phyloP scores from a whole-genome alignment of 2,329 filamentous ascomycete genomes.

The Aspergillus sp. region DNA sequence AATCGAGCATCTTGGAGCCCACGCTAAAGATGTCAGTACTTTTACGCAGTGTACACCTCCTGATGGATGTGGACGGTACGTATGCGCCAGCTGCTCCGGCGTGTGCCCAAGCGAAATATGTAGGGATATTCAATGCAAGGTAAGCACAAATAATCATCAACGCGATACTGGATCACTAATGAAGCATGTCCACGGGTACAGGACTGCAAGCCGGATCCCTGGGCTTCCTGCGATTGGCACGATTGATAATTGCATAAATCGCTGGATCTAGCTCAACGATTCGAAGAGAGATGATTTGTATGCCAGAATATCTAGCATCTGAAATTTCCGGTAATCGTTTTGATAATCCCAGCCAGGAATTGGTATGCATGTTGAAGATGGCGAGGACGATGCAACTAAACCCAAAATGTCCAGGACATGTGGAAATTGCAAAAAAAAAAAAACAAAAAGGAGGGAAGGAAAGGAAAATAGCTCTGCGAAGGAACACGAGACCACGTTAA shows the following conservation, averaged over 20 bases:
- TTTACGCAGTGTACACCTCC: constrained; percentile 33
- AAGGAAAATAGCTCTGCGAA: neutral
- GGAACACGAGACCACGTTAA: neutral
- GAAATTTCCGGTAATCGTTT: neutral
- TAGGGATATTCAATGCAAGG: constrained; percentile 35
- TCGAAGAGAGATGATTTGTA: too few relatives aligned
- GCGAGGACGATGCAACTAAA: neutral
- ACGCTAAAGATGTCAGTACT: constrained; percentile 30
- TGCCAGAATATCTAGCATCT: neutral
- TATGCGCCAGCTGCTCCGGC: constrained; percentile 38
- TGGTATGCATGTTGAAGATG: neutral
- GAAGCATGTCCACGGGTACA: constrained; percentile 10
- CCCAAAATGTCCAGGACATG: neutral
- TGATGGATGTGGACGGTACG: constrained; percentile 30
- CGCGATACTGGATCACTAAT: neutral
- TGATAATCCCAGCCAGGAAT: neutral
- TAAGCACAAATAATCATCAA: constrained; percentile 10
- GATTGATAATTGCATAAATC: constrained; percentile 7
- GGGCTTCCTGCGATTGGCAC: constrained; percentile 36
- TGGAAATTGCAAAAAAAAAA: neutral
- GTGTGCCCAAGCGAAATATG: constrained; percentile 34
- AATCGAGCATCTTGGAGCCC: constrained; percentile 24
- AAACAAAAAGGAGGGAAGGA: neutral
- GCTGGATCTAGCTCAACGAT: neutral
- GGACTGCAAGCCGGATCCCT: constrained; percentile 35